Evolutionary conservation across 495 filamentous ascomycete genomes (phyloP).

Genomic region (Articulospora tetracladia): DNA sequence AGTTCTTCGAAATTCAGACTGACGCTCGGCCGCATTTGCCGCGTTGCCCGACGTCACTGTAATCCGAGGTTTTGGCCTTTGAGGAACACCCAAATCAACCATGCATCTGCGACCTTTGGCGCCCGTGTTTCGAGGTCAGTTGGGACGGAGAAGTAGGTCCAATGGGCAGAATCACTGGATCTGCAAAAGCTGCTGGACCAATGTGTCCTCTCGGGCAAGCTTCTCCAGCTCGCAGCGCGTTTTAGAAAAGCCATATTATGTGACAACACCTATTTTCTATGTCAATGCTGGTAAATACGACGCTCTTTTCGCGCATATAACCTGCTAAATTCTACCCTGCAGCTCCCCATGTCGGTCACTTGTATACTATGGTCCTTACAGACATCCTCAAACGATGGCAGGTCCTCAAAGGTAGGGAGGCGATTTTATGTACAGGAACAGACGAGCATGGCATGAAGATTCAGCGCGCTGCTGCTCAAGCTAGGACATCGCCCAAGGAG

Average conservation of each 20-base stretch:
- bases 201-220: neutral
- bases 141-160: neutral
- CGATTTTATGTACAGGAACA: slow-evolving; percentile 85
- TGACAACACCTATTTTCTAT: slow-evolving; percentile 98
- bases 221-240: slow-evolving; percentile 12
- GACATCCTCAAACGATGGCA: slow-evolving; percentile 95
- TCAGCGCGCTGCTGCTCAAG: slow-evolving; percentile 73
- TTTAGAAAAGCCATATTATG: slow-evolving; percentile 80
- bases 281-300: slow-evolving; percentile 82
- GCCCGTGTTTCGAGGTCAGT: neutral
- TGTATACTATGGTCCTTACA: slow-evolving; percentile 87
- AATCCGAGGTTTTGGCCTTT: neutral
- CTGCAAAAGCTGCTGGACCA: slow-evolving; percentile 16
- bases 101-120: neutral
- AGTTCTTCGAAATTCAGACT: neutral
- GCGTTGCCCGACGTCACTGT: neutral
- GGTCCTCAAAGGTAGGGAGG: slow-evolving; percentile 61
- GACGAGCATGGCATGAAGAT: slow-evolving; percentile 99
- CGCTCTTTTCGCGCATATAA: neutral
- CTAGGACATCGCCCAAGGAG: slow-evolving; percentile 45
- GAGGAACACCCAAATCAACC: neutral
- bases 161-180: slow-evolving; percentile 11
- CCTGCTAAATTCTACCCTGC: neutral
- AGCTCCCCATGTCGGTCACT: slow-evolving; percentile 93
- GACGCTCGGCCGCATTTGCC: neutral